Base-by-base conservation (phyloP, 345 rosid genomes). In the Firmiana major region DNA sequence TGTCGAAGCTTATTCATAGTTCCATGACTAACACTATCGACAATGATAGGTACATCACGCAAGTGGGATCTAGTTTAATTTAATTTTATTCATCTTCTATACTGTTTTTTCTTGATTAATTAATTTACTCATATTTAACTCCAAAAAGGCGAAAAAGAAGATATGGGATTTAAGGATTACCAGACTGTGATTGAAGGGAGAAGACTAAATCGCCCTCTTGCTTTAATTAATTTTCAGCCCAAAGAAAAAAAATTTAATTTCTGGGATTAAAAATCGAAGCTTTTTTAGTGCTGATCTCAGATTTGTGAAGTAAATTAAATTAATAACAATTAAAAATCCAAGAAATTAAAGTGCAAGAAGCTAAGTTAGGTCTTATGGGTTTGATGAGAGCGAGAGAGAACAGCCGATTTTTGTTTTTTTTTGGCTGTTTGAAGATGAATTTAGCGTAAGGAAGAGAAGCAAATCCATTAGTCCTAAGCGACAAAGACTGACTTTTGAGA, bases 181-280 rank as follows among this genome's bases (percentile, higher is more conserved):
- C 98, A 77, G 98, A 87, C 92, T 97, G 93, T 74, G 97, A 91
- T 77, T 88, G 91, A 76, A 96, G 90, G 85, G 90, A n/a, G n/a
- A n/a, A n/a, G n/a, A n/a, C 85, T 74, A 16, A 43, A 9, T n/a
- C 77, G 34, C 63, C 51, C 42, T 55, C n/a, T 57, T 78, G 64
- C 49, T 54, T 34, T 36, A 45, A 28, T 24, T 12, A 63, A 43
- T 58, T 34, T 15, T 60, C 40, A 67, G 54, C 24, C 65, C 24
- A 15, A 55, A 69, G 7, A 46, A n/a, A 3, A 21, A 67, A 45
- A 22, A 24, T 3, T 31, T 31, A 24, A 45, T 28, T 11, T 40
- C 19, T 1, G 73, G 48, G 51, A 42, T 53, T 22, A 40, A 36
- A 19, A 65, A 12, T 36, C 38, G 19, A 64, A n/a, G 54, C 63